These are phyloP conservation scores for Ustilago sp. DNA, from an alignment of 1,284 basidiomycete genomes.

Conservation along the genomic window DNA sequence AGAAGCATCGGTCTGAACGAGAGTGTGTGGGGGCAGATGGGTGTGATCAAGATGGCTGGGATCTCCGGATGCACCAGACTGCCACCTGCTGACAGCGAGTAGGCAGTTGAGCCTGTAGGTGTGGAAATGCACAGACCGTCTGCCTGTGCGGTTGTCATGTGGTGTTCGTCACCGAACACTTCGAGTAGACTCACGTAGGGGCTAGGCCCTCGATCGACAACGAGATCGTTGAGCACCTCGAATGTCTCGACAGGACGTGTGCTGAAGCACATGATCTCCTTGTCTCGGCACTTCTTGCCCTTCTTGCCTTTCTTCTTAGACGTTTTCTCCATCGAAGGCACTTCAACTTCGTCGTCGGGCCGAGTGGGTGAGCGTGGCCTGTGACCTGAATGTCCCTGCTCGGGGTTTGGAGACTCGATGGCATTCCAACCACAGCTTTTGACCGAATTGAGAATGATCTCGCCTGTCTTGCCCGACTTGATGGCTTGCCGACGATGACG, in stretches of 20 bases:
- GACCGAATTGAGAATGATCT: slow-evolving; percentile 66
- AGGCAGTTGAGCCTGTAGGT: slow-evolving; percentile 97
- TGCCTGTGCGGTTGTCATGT: slow-evolving; percentile 98
- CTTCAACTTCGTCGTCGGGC: slow-evolving; percentile 30
- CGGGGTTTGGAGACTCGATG: slow-evolving; percentile 55
- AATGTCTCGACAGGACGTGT: slow-evolving; percentile 96
- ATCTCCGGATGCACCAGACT: slow-evolving; percentile 98
- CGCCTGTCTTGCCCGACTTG: slow-evolving; percentile 63
- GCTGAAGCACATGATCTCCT: slow-evolving; percentile 97
- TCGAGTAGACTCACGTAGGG: slow-evolving; percentile 97
- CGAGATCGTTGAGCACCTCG: slow-evolving; percentile 96
- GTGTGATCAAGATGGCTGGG: slow-evolving; percentile 93
- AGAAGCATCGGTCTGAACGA: slow-evolving; percentile 96
- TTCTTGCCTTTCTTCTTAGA: slow-evolving; percentile 75
- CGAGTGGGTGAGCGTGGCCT: slow-evolving; percentile 22
- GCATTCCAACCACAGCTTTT: slow-evolving; percentile 64
- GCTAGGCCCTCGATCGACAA: slow-evolving; percentile 96
- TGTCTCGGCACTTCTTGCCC: slow-evolving; percentile 77
- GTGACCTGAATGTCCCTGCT: slow-evolving; percentile 11
- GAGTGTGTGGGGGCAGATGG: slow-evolving; percentile 97
- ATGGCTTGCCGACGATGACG: slow-evolving; percentile 61
- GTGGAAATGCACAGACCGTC: slow-evolving; percentile 96
- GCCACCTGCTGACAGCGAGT: slow-evolving; percentile 92
- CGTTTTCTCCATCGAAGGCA: slow-evolving; percentile 26
- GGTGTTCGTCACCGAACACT: slow-evolving; percentile 97